Evolutionary conservation across 1,284 basidiomycete species (phyloP).

Genomic region (Vanrija humicola): DNA sequence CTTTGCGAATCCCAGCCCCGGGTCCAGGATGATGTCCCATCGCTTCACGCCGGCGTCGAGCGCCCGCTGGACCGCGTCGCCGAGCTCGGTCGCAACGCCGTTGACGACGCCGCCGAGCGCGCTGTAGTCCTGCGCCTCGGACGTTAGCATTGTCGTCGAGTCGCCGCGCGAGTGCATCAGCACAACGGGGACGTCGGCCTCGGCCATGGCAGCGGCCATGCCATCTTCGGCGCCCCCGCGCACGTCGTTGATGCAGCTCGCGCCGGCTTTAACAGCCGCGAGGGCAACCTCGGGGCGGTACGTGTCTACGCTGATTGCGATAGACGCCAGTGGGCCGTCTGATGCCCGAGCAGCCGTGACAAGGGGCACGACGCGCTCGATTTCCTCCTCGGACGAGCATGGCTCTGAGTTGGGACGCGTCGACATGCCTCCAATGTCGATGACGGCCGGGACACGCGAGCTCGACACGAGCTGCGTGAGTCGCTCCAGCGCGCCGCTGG

Average conservation of each 20-base stretch:
- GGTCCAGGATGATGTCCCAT: slow-evolving; percentile 90
- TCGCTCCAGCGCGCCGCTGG: slow-evolving; percentile 27
- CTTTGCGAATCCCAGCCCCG: slow-evolving; percentile 95
- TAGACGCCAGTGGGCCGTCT: slow-evolving; percentile 14
- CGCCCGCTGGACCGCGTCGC: slow-evolving; percentile 62
- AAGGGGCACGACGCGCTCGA: slow-evolving; percentile 66
- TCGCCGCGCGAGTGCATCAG: slow-evolving; percentile 92
- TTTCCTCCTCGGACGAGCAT: slow-evolving; percentile 71
- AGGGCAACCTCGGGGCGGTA: slow-evolving; percentile 81
- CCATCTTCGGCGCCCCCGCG: slow-evolving; percentile 61
- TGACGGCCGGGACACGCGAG: slow-evolving; percentile 56
- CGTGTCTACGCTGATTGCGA: slow-evolving; percentile 84
- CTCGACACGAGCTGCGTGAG: slow-evolving; percentile 18
- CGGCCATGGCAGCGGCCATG: slow-evolving; percentile 67
- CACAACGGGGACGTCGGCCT: slow-evolving; percentile 62
- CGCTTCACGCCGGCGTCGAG: slow-evolving; percentile 74
- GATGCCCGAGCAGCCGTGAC: slow-evolving; percentile 51
- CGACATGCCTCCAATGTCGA: slow-evolving; percentile 93
- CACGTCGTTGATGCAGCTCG: slow-evolving; percentile 93
- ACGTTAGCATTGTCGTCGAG: slow-evolving; percentile 55
- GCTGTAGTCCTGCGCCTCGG: slow-evolving; percentile 65
- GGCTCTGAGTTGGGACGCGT: slow-evolving; percentile 70
- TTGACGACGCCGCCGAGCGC: slow-evolving; percentile 57
- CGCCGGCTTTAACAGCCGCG: slow-evolving; percentile 74
- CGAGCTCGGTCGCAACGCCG: slow-evolving; percentile 72